Percentiles rank a stretch among this genome's conserved stretches.
phyloP scores from a whole-genome alignment of 139 green algal species.

The Tetradesmus obliquus region DNA sequence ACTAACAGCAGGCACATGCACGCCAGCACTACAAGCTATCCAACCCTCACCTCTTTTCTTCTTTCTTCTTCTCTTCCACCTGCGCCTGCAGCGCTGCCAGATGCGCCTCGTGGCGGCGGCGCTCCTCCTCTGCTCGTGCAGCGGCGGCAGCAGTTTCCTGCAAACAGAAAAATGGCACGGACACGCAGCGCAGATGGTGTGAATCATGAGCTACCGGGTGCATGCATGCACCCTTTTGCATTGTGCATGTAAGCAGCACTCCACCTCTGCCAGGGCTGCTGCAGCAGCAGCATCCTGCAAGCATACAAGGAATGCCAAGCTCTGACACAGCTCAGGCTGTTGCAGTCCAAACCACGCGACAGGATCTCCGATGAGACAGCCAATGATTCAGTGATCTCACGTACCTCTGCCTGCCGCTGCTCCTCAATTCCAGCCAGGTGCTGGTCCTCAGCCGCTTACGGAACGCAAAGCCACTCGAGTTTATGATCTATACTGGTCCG shows the following conservation, averaged over 20 bases:
- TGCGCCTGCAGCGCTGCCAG: slow-evolving; percentile 32
- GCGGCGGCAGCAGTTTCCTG: slow-evolving; percentile 34
- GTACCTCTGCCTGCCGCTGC: too few relatives aligned
- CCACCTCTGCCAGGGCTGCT: neutral
- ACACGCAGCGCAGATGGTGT: too few relatives aligned
- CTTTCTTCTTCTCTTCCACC: slow-evolving; percentile 31
- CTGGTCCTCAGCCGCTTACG: too few relatives aligned
- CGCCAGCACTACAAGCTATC: too few relatives aligned
- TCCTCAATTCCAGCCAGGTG: too few relatives aligned
- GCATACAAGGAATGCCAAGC: neutral
- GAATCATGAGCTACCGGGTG: too few relatives aligned
- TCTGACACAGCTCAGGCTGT: too few relatives aligned
- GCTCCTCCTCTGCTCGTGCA: slow-evolving; percentile 27
- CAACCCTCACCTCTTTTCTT: slow-evolving; percentile 34
- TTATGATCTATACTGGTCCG: too few relatives aligned
- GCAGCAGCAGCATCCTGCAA: neutral
- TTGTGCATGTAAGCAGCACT: neutral
- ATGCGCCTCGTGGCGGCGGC: slow-evolving; percentile 26
- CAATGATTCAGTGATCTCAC: neutral
- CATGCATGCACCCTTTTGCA: neutral
- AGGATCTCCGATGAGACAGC: neutral
- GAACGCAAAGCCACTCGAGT: too few relatives aligned
- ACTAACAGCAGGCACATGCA: too few relatives aligned
- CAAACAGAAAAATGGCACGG: neutral
- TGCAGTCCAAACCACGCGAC: neutral